Evolutionary conservation across 2,329 filamentous ascomycete species (phyloP), one percentile per base, ranked within the genome.

Genomic region (Pezicula rhizophila): DNA sequence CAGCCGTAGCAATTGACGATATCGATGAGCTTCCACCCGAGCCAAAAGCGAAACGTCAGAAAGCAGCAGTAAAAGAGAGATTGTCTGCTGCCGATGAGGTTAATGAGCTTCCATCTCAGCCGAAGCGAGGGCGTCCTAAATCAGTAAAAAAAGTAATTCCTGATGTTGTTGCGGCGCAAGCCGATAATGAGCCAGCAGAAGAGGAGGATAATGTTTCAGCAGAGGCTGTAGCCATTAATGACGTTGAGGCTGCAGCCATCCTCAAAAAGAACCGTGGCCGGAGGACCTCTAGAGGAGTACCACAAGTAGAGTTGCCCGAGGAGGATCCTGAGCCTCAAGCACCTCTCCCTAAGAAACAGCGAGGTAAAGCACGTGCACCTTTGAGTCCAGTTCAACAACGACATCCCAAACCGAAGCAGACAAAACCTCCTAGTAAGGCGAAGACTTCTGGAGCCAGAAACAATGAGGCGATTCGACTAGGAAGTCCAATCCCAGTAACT

Each of bases 401-500:
- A n/a, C 56, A 59, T 14, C 55, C 57, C 12, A 58, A 44, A 14
- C 12, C 25, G 12, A 18, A 46, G 12, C 46, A 42, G 6, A 20
- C 38, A 14, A 42, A 25, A 12, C 28, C 11, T 8, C 26, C 26
- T 31, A 12, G 8, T 12, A 31, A 31, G n/a, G 14, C 42, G 11
- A 51, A 52, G n/a, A 10, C 72, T 71, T 42, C 40, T 28, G 25
- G 25, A 25, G 31, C 65, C 58, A 44, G 44, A 49, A 44, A 63
- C 58, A 14, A 55, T 7, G 65, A 63, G 38, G 45, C 57, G 28
- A 57, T 49, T 15, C 60, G 52, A 42, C 47, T 51, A 44, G 57
- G 66, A n/a, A 70, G 81, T 28, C 74, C 68, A 5, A 71, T 84
- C 39, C 75, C 79, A 5, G 72, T 85, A n/a, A 76, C 72, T 1